Evolutionary conservation across 345 rosid species (phyloP), one percentile per base, ranked within the genome.

Genomic region (Eucalyptus albens): DNA sequence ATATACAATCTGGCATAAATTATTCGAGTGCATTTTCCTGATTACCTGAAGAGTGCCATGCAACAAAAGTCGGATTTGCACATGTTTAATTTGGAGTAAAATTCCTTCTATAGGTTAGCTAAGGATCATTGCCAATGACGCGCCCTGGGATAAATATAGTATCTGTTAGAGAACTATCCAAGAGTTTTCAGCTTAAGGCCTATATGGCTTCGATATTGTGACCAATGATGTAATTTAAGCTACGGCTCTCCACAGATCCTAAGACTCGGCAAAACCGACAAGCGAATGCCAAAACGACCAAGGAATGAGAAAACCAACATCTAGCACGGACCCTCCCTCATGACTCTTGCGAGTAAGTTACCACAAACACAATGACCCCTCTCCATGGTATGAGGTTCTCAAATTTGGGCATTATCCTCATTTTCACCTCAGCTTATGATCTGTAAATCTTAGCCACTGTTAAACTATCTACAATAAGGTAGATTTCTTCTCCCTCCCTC

Each of bases 1-100:
- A 11, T 10, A 2, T 10, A 19, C 4, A 17, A 3, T 24, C 27
- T 11, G 2, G 44, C 27, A 11, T 4, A 33, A 33, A 6, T 0
- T 6, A 12, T 19, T 37, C 5, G 1, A 77, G 15, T 77, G 15
- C 21, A 3, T 37, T 11, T 77, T 37, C 83, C 4, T 6, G 47
- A 77, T 37, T 6, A 21, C 83, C 83, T 19, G 22, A 37, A 33
- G 44, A 11, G 6, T 72, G 45, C 82, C 26, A 19, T 21, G 14
- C 12, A 3, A 9, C 12, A 19, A 8, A 69, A 69, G n/a, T 9
- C 5, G 81, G 24, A 69, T 17, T 9, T 31, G 42, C 12, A 31
- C 81, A n/a, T 7, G 27, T 22, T 56, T 56, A 56, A 56, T 22
- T 56, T 56, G 62, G 27, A 22, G 62, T 56, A 22, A 56, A 56